These are phyloP conservation scores for Inga leiocalycina DNA, from an alignment of 306 rosid species.

Conservation along the genomic window DNA sequence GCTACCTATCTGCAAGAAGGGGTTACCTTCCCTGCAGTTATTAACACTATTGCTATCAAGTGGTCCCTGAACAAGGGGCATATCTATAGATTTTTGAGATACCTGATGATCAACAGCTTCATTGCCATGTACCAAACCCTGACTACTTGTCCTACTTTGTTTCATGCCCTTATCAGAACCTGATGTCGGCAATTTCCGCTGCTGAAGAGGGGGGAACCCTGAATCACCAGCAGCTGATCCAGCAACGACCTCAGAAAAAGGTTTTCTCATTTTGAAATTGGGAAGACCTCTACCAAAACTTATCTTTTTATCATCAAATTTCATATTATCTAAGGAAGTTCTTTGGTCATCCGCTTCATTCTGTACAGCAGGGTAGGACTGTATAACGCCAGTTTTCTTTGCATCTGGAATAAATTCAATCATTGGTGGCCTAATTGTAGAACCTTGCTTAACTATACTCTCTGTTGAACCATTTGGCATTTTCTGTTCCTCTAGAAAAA, in stretches of 20 bases:
- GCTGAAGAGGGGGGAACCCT: constrained; percentile 88
- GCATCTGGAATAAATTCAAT: constrained; percentile 49
- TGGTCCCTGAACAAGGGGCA: constrained; percentile 42
- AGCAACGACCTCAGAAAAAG: constrained; percentile 97
- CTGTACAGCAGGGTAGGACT: constrained; percentile 45
- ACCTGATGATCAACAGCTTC: constrained; percentile 42
- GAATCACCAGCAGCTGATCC: constrained; percentile 71
- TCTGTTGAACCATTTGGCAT: constrained; percentile 43
- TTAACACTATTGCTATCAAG: constrained; percentile 40
- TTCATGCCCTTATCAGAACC: constrained; percentile 61
- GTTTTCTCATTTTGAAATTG: constrained; percentile 73
- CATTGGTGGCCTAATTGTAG: constrained; percentile 42
- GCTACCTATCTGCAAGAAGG: constrained; percentile 73
- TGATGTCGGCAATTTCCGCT: constrained; percentile 52
- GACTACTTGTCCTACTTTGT: constrained; percentile 57
- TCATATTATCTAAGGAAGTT: constrained; percentile 47
- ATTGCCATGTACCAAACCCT: constrained; percentile 44
- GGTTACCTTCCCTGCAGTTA: constrained; percentile 46
- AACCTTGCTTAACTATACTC: constrained; percentile 43
- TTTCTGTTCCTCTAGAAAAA: constrained; percentile 54
- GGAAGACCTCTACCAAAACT: constrained; percentile 77
- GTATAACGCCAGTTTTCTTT: constrained; percentile 40
- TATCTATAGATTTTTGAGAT: constrained; percentile 52
- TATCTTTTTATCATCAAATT: constrained; percentile 57
- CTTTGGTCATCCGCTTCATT: constrained; percentile 49